Base-by-base conservation (phyloP, 2,329 filamentous ascomycete species). In the Aphanoascus verrucosus region DNA sequence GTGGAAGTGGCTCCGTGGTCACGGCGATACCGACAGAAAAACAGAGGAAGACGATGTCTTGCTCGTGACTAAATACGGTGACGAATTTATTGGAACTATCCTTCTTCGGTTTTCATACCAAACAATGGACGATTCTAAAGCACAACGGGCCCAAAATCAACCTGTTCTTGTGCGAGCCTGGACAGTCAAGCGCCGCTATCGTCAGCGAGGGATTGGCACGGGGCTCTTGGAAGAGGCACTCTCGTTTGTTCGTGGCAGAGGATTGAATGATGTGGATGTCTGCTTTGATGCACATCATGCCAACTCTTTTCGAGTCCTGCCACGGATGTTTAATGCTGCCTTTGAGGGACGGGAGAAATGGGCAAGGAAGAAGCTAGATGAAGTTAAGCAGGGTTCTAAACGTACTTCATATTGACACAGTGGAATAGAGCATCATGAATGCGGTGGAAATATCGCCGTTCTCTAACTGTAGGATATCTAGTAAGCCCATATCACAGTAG, bases 171-270 rank as follows among this genome's bases (percentile, higher is more conserved):
- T 95, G 54, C 79, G 86, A 23, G 88, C 86, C 1, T 95, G 89
- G 88, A 91, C 88, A 1, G 86, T 88, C 1, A 76, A 77, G 64
- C 70, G 83, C 49, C 75, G 77, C 59, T 88, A 88, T 66, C 78
- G 89, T 23, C 75, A 80, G 31, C 80, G 81, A 58, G 88, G 88
- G 0, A 74, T 94, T 23, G 89, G 88, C 2, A 76, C 73, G 38
- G 83, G 82, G 28, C 69, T 95, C 61, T 73, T 95, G 46, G 79
- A 84, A 59, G 84, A 86, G 61, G 87, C 85, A 1, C 81, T 91
- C 2, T 76, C 76, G 53, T 66, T 84, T 52, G 83, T 84, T 56
- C 78, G 78, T 60, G 81, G 82, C 67, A 79, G 78, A 63, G 84
- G 84, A 55, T 85, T 86, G 35, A 78, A 78, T 55, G 82, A 80